Base-by-base conservation (phyloP, 139 green algal genomes). In the Picochlorum sp. region DNA sequence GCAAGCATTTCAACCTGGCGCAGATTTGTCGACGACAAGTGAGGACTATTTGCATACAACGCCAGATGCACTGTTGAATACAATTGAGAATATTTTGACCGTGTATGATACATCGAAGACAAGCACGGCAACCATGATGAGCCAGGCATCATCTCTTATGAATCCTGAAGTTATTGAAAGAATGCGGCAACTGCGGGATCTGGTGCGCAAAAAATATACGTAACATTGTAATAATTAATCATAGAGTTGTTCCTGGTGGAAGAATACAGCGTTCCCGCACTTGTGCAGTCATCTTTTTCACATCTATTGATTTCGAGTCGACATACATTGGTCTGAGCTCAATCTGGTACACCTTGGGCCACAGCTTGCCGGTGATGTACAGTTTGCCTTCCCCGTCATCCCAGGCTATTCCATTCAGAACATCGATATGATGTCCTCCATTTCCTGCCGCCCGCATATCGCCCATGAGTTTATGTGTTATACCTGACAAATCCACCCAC, bases 401-500 rank as follows among this genome's bases (percentile, higher is more conserved):
- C 57, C 76, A 95, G 0, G 89, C 89, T 34, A 96, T 95, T 41
- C 89, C 88, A 65, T 96, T 95, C 1, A 96, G 61, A 34, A 96
- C 89, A 58, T 96, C 89, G 0, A 54, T 20, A 66, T 88, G 80
- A 28, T 8, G 20, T 2, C 20, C 26, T 18, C 38, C 3, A 15
- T 62, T 45, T 41, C 30, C 9, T 60, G 8, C 2, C 41, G 65
- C 61, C 2, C 46, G 47, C 11, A 66, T 77, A 66, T 28, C 57
- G 9, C 5, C 34, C 8, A 13, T 57, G 46, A 18, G 81, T 61
- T 18, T 51, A 61, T 1, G 63, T 6, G 34, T 69, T 10, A 88
- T 54, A 15, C 71, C 66, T 18, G 63, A 15, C 66, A 90, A 49
- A 24, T 84, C 65, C 56, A 90, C 49, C 86, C 87, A 94, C 46